Conservation (phyloP, 352 stramenopile species). For the Phytopythium aichiense region DNA sequence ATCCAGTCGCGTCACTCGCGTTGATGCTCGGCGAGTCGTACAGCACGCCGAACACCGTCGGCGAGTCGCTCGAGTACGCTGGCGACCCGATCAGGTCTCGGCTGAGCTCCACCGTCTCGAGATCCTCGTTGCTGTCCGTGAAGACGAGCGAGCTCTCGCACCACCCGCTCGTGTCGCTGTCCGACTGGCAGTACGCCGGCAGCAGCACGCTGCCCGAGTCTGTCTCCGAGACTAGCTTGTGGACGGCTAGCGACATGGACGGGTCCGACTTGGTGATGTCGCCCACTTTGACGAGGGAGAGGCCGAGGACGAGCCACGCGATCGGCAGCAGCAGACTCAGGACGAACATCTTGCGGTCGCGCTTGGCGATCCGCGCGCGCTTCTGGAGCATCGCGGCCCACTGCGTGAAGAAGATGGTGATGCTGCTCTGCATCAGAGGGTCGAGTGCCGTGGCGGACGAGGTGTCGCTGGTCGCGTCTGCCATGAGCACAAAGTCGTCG, state of each 20-base stretch:
- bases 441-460: conserved; percentile 12
- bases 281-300: conserved; percentile 48
- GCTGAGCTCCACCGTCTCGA: conserved; percentile 11
- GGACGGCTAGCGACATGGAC: neutral
- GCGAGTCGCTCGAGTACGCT: conserved; percentile 4
- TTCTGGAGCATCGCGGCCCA: conserved; percentile 88
- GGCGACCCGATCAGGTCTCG: conserved; percentile 14
- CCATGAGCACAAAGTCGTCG: conserved; percentile 45
- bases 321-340: conserved; percentile 71
- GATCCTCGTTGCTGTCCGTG: conserved; percentile 12
- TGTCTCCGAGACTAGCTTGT: neutral
- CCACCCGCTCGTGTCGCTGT: conserved; percentile 36
- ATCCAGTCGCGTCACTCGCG: conserved; percentile 21
- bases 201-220: conserved; percentile 9
- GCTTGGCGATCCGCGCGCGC: conserved; percentile 84
- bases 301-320: conserved; percentile 72
- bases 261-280: conserved; percentile 15
- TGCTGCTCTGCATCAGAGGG: neutral
- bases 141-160: conserved; percentile 34
- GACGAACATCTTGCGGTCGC: conserved; percentile 89
- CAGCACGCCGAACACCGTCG: conserved; percentile 28
- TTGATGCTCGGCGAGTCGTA: conserved; percentile 27
- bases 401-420: conserved; percentile 77
- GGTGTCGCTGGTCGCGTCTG: conserved; percentile 45
- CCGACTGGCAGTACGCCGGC: conserved; percentile 40